Conservation (phyloP, 805 yeast genomes). For the Starmerella etchellsii region DNA sequence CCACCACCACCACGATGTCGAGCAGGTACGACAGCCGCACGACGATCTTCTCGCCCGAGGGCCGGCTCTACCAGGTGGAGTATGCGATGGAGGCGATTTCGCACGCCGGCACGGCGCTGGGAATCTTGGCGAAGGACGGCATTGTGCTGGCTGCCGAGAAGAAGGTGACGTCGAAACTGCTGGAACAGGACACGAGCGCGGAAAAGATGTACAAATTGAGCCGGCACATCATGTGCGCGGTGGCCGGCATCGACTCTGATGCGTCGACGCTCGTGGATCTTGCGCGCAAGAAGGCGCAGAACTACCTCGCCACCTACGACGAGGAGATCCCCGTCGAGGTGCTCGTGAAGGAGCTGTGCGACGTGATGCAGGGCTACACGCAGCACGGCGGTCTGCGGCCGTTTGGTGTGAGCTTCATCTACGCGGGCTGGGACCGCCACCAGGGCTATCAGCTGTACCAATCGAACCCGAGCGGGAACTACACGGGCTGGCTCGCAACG, state of each 20-base stretch:
- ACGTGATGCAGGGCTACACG: slow-evolving; percentile 93
- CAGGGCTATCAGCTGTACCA: slow-evolving; percentile 86
- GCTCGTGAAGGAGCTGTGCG: slow-evolving; percentile 78
- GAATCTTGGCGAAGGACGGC: slow-evolving; percentile 66
- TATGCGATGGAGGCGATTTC: slow-evolving; percentile 88
- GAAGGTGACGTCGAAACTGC: slow-evolving; percentile 80
- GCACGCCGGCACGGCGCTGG: slow-evolving; percentile 74
- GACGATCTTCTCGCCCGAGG: slow-evolving; percentile 97
- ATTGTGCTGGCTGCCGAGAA: slow-evolving; percentile 94
- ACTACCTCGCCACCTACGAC: slow-evolving; percentile 70
- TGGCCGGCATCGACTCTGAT: slow-evolving; percentile 97
- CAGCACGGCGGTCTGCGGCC: slow-evolving; percentile 99
- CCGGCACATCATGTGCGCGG: slow-evolving; percentile 67
- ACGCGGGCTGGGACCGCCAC: slow-evolving; percentile 88
- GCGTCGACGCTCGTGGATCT: slow-evolving; percentile 80
- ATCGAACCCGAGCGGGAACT: slow-evolving; percentile 94
- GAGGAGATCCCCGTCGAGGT: slow-evolving; percentile 91
- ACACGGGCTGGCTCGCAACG: slow-evolving; percentile 97
- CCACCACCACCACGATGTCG: slow-evolving; percentile 32
- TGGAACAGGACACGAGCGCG: slow-evolving; percentile 86
- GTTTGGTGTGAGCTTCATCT: slow-evolving; percentile 90
- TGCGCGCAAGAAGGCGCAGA: slow-evolving; percentile 77
- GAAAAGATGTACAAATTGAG: slow-evolving; percentile 83
- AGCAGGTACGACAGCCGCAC: slow-evolving; percentile 99
- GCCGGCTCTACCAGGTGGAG: slow-evolving; percentile 91